Evolutionary conservation across 164 flowering plant genomes (phyloP), one percentile per base, ranked within the genome.

Genomic region (Piper betle): DNA sequence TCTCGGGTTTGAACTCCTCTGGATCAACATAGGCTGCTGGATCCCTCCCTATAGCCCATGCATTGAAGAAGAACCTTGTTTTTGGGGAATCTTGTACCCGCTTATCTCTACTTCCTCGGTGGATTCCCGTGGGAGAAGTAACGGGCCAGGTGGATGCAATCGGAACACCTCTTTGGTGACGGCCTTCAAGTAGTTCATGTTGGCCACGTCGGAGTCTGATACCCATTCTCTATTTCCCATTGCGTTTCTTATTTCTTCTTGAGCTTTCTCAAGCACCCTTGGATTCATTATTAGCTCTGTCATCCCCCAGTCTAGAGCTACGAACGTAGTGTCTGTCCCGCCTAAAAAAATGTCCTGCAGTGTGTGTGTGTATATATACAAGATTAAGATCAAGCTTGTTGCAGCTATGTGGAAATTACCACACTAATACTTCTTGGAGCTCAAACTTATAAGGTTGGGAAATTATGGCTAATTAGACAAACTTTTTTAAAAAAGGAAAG

Each of bases 1-100:
- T 73, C 52, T 81, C 84, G 9, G 90, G 87, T 16, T 56, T 81
- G 80, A 15, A 4, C 18, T 1, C 76, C 76, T 4, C 85, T 33
- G 58, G 58, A 39, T 15, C 33, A 20, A 20, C 20, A 2, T 37
- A 55, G 33, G 13, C 5, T 16, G 9, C 33, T 55, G 58, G 58
- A 7, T 55, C 58, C 38, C 10, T 13, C 33, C 58, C 58, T n/a
- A 55, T 55, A 12, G 38, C 58, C 13, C 42, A 25, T 37, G 43
- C 25, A 61, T 61, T 61, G 25, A 61, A 19, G 38, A 61, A 37
- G 13, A 61, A n/a, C 15, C 41, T 52, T 1, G 64, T 52, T 39
- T 61, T 52, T 25, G 6, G 2, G 46, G 56, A 37, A 61, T 52
- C 5, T 16, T n/a, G 33, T 61, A 61, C 18, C 64, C 64, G 5